phyloP scores from a whole-genome alignment of 2,329 filamentous ascomycete species.

The Chaetomium sp. region DNA sequence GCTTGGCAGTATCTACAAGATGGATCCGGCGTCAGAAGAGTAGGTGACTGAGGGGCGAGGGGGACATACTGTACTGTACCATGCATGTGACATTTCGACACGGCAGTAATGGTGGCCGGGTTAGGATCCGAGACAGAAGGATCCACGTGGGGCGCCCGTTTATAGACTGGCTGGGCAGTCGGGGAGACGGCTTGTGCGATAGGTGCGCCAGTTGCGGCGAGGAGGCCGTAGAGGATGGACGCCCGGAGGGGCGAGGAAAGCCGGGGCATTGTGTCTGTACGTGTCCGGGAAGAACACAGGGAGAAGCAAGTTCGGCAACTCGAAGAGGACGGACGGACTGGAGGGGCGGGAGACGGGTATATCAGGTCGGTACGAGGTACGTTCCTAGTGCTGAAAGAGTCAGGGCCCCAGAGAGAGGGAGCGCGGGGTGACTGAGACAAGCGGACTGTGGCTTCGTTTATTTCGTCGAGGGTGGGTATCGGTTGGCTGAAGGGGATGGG shows the following conservation, averaged over 20 bases:
- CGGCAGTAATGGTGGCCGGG: slow-evolving; percentile 9
- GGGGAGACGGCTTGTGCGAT: slow-evolving; percentile 16
- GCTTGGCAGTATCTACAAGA: slow-evolving; percentile 36
- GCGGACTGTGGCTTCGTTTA: slow-evolving; percentile 7
- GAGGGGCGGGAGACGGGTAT: neutral
- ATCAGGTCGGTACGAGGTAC: neutral
- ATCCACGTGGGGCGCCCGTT: slow-evolving; percentile 27
- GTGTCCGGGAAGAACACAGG: neutral
- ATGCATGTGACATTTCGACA: slow-evolving; percentile 53
- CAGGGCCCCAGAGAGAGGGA: neutral
- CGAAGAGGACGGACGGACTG: slow-evolving; percentile 2
- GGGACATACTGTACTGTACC: slow-evolving; percentile 44
- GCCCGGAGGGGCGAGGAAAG: slow-evolving; percentile 9
- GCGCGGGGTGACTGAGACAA: neutral
- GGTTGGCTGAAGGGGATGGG: neutral
- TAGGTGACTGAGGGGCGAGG: too few species aligned
- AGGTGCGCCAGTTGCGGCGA: slow-evolving; percentile 16
- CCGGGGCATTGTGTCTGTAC: slow-evolving; percentile 24
- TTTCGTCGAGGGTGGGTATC: neutral
- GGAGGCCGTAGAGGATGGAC: slow-evolving; percentile 24
- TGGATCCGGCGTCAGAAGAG: neutral
- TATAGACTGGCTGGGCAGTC: neutral
- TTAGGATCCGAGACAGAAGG: slow-evolving; percentile 50
- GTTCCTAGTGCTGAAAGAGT: neutral
- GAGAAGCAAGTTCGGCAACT: neutral